These are phyloP conservation scores for Globisporangium cylindrosporum DNA, from an alignment of 352 stramenopile genomes.

Conservation along the genomic window DNA sequence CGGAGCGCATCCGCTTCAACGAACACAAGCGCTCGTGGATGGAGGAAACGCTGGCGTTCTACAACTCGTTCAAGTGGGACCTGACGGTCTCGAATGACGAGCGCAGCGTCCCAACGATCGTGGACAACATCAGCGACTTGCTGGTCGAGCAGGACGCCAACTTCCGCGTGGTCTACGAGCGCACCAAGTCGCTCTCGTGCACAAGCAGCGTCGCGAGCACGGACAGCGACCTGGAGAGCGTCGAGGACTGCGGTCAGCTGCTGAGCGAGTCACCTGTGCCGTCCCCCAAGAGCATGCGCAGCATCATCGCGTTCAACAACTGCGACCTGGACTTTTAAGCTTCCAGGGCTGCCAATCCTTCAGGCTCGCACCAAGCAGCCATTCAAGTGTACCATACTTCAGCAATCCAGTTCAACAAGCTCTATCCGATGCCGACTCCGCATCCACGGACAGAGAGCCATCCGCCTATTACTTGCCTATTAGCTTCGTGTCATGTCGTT, in stretches of 20 bases:
- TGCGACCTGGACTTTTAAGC: constrained; percentile 31
- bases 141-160: constrained; percentile 56
- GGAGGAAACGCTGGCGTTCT: constrained; percentile 79
- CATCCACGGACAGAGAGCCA: not conserved
- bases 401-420: no score
- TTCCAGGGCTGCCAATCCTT: not conserved
- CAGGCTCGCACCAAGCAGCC: no score
- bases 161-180: constrained; percentile 62
- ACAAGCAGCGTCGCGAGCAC: constrained; percentile 57
- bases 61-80: constrained; percentile 79
- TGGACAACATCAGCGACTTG: constrained; percentile 44
- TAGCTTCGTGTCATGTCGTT: not conserved
- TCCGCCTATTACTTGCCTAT: not conserved
- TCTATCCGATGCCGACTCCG: no score
- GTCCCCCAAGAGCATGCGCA: constrained; percentile 22
- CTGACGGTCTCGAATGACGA: constrained; percentile 68
- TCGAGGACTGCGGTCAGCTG: constrained; percentile 25
- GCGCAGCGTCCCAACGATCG: constrained; percentile 47
- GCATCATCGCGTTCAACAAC: constrained; percentile 80
- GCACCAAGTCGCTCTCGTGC: constrained; percentile 40
- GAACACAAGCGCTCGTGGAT: constrained; percentile 87
- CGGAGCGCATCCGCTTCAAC: constrained; percentile 72
- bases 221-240: constrained; percentile 72
- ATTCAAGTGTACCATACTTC: constrained; percentile 10
- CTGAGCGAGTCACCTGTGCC: not conserved